Evolutionary conservation across 305 asterid genomes (phyloP).

Genomic region (Fraxinus sp.): DNA sequence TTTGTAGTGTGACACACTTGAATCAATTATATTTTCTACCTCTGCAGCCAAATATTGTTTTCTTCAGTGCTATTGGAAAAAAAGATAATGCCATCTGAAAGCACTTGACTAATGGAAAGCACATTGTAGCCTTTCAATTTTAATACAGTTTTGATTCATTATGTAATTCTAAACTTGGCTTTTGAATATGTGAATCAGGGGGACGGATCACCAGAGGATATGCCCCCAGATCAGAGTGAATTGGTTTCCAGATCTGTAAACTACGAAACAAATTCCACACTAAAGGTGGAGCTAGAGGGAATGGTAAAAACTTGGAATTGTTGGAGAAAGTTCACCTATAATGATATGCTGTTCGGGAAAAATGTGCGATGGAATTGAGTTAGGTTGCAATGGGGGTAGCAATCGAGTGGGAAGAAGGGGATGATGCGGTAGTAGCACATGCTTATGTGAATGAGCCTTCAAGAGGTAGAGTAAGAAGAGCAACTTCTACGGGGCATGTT

Average conservation of each 20-base stretch:
- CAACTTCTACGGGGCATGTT: neutral
- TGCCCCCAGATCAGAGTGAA: slow-evolving; percentile 9
- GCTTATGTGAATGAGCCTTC: too few relatives aligned
- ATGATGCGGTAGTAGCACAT: too few relatives aligned
- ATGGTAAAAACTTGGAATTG: slow-evolving; percentile 16
- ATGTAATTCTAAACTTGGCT: slow-evolving; percentile 1
- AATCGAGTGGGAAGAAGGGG: too few relatives aligned
- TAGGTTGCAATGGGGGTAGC: too few relatives aligned
- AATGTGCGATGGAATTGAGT: too few relatives aligned
- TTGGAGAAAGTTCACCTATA: slow-evolving; percentile 26
- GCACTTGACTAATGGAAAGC: too few relatives aligned
- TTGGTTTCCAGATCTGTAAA: slow-evolving; percentile 19
- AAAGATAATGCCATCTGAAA: too few relatives aligned
- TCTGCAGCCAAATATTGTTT: neutral
- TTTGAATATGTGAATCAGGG: slow-evolving; percentile 29
- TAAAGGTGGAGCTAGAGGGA: slow-evolving; percentile 27
- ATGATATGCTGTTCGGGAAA: too few relatives aligned
- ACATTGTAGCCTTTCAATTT: too few relatives aligned
- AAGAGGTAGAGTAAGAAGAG: too few relatives aligned
- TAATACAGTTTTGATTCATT: too few relatives aligned
- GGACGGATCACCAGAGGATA: slow-evolving; percentile 23
- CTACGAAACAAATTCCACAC: slow-evolving; percentile 3
- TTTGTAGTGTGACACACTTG: too few relatives aligned
- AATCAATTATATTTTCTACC: neutral
- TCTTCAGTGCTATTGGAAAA: neutral